phyloP scores from a whole-genome alignment of 225 moss, liverwort and hornwort species.

The Thuidium tamariscinum region DNA sequence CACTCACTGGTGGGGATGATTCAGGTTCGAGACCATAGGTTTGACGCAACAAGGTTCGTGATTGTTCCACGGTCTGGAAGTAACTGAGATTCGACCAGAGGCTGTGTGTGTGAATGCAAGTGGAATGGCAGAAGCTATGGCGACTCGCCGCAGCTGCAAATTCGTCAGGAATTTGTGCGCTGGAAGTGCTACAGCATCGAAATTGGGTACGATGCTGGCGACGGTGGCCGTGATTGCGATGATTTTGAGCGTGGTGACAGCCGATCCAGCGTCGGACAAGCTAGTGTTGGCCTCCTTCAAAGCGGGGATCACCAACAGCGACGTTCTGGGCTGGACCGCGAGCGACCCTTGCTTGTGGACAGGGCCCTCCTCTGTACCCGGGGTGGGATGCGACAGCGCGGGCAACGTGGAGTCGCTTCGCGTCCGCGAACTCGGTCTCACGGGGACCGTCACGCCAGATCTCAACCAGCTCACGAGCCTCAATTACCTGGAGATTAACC shows the following conservation, averaged over 20 bases:
- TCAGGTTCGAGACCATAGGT: background rate
- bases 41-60: background rate
- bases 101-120: background rate
- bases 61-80: background rate
- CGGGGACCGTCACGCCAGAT: constrained; percentile 44
- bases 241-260: background rate
- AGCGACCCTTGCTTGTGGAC: constrained; percentile 57
- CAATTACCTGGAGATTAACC: constrained; percentile 49
- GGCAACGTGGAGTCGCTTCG: constrained; percentile 40
- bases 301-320: constrained; percentile 32
- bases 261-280: constrained; percentile 11
- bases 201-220: background rate
- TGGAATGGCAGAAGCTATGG: background rate
- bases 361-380: background rate
- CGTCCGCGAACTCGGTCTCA: constrained; percentile 24
- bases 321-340: constrained; percentile 38
- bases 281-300: constrained; percentile 12
- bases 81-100: background rate
- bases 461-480: constrained; percentile 50
- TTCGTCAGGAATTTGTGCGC: background rate
- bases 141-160: background rate
- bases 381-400: constrained; percentile 30
- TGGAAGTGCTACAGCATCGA: background rate
- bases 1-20: background rate
- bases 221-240: background rate